Evolutionary conservation across 2,329 filamentous ascomycete genomes (phyloP).

Genomic region (Dactylella cylindrospora): DNA sequence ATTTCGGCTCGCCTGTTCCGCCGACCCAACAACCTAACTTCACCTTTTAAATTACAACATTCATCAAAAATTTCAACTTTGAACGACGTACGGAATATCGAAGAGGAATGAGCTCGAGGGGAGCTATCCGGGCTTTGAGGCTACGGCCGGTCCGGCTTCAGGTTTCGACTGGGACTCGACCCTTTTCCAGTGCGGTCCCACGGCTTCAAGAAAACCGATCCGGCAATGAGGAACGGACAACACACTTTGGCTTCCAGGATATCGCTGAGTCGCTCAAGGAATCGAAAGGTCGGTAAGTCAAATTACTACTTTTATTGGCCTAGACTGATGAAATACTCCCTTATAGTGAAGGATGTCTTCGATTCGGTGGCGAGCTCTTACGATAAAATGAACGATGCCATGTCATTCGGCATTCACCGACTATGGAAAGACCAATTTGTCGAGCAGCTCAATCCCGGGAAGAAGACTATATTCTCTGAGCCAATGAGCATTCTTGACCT

Average conservation of each 20-base stretch:
- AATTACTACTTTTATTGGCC: constrained; percentile 4
- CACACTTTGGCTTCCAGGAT: constrained; percentile 89
- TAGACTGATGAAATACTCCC: background rate
- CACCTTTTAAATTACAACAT: constrained; percentile 1
- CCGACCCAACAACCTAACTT: constrained; percentile 24
- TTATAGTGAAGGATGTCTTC: constrained; percentile 77
- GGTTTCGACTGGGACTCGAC: constrained; percentile 16
- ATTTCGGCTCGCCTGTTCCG: constrained; percentile 23
- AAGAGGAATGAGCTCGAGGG: constrained; percentile 36
- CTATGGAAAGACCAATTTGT: constrained; percentile 99
- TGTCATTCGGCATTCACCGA: constrained; percentile 95
- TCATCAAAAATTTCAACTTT: background rate
- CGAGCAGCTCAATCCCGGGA: constrained; percentile 81
- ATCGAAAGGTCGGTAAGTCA: constrained; percentile 58
- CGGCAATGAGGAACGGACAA: constrained; percentile 52
- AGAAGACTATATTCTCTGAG: constrained; percentile 54
- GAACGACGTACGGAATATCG: background rate
- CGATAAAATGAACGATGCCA: constrained; percentile 98
- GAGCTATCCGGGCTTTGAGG: constrained; percentile 14
- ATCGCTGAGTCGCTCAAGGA: constrained; percentile 79
- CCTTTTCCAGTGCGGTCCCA: constrained; percentile 13
- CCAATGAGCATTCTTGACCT: constrained; percentile 80
- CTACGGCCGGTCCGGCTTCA: constrained; percentile 13
- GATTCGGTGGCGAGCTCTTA: constrained; percentile 92
- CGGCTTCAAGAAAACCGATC: constrained; percentile 26